A percentile compares a stretch with the other conserved stretches of the same genome.
Evolutionary conservation across 306 rosid genomes (phyloP).

Genomic region (Glycine latifolia): DNA sequence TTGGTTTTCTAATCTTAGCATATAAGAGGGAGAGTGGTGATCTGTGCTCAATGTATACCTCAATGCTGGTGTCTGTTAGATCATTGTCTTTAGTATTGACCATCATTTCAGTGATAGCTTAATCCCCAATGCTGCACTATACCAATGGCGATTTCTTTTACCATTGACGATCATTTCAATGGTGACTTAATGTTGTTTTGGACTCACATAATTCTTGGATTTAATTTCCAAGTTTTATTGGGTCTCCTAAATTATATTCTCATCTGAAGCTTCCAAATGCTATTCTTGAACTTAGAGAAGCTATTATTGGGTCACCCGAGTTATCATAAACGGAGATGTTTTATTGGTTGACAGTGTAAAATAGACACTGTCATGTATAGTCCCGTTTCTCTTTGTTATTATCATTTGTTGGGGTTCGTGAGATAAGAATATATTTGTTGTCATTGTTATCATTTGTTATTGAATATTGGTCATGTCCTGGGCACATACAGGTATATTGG

Average conservation of each 20-base stretch:
- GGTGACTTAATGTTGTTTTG: not conserved
- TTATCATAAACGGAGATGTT: too few species aligned
- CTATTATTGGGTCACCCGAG: too few species aligned
- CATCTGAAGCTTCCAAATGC: conserved; percentile 12
- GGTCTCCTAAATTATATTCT: not conserved
- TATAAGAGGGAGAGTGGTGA: not conserved
- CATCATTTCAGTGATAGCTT: too few species aligned
- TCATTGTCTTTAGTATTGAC: too few species aligned
- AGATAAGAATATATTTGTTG: not conserved
- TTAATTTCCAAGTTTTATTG: conserved; percentile 15
- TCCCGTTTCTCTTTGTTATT: not conserved
- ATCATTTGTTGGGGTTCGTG: not conserved
- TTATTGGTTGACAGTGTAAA: too few species aligned
- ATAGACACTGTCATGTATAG: too few species aligned
- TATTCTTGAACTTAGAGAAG: conserved; percentile 19
- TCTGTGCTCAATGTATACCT: too few species aligned
- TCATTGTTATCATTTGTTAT: conserved; percentile 18
- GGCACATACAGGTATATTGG: conserved; percentile 87
- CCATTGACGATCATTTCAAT: conserved; percentile 12
- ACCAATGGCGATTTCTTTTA: not conserved
- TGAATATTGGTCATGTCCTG: conserved; percentile 28
- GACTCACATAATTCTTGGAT: not conserved
- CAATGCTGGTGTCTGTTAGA: too few species aligned
- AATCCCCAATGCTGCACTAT: too few species aligned
- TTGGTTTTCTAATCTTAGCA: not conserved